Conservation (phyloP, 805 yeast species). For the Yarrowia sp. region DNA sequence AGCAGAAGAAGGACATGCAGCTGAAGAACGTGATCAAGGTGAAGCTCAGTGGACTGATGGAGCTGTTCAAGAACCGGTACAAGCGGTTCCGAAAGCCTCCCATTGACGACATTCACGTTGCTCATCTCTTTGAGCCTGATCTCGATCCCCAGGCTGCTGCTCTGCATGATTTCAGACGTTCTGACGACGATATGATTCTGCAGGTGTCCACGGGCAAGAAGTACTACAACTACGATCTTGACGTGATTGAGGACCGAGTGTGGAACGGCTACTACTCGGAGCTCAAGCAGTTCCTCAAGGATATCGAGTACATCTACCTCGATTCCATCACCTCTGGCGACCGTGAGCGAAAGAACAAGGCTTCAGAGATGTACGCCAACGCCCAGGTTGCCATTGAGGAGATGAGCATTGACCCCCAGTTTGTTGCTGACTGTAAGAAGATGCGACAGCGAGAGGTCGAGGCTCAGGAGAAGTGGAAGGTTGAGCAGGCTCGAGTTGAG, state of each 20-base stretch:
- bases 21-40: slow-evolving; percentile 85
- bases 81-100: slow-evolving; percentile 90
- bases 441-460: slow-evolving; percentile 60
- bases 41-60: slow-evolving; percentile 87
- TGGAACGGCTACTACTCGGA: slow-evolving; percentile 97
- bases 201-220: slow-evolving; percentile 76
- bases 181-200: slow-evolving; percentile 75
- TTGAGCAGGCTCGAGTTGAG: slow-evolving; percentile 41
- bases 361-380: slow-evolving; percentile 95
- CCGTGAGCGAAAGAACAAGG: slow-evolving; percentile 77
- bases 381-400: slow-evolving; percentile 97
- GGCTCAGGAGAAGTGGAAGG: slow-evolving; percentile 44
- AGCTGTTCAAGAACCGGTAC: slow-evolving; percentile 82
- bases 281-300: slow-evolving; percentile 86
- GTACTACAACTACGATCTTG: slow-evolving; percentile 89
- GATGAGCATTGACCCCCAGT: slow-evolving; percentile 64
- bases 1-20: slow-evolving; percentile 73
- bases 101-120: slow-evolving; percentile 74
- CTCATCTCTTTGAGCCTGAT: slow-evolving; percentile 77
- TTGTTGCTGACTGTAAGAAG: slow-evolving; percentile 76
- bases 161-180: slow-evolving; percentile 52
- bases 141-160: slow-evolving; percentile 48
- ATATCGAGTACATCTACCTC: slow-evolving; percentile 79
- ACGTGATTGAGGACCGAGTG: slow-evolving; percentile 88
- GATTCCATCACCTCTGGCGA: slow-evolving; percentile 81